These are phyloP conservation scores for Calycina herbarum DNA, from an alignment of 2,329 filamentous ascomycete species.

Conservation along the genomic window DNA sequence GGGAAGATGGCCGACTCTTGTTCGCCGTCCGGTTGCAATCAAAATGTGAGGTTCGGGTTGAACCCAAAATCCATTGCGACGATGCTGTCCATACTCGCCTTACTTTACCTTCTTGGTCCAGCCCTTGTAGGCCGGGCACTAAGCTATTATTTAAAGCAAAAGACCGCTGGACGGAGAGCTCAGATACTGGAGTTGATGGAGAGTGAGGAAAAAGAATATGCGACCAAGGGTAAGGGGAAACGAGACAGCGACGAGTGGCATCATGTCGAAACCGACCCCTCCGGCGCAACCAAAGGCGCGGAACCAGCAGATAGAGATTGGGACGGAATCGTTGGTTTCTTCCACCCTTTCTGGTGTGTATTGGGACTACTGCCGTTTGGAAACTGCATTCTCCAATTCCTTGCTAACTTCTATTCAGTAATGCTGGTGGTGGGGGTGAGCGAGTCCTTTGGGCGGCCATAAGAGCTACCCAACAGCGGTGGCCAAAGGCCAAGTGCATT, in stretches of 20 bases:
- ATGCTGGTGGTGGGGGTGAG: constrained; percentile 94
- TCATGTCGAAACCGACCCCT: constrained; percentile 59
- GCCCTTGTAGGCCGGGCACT: constrained; percentile 42
- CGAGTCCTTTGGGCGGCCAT: constrained; percentile 96
- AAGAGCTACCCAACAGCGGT: constrained; percentile 82
- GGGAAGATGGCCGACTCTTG: constrained; percentile 36
- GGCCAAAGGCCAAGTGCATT: constrained; percentile 84
- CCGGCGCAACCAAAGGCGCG: constrained; percentile 44
- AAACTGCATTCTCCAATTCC: not conserved
- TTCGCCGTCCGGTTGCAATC: constrained; percentile 32
- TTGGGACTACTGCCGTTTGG: not conserved
- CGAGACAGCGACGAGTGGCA: constrained; percentile 66
- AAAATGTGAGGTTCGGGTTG: constrained; percentile 37
- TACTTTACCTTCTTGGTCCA: constrained; percentile 34
- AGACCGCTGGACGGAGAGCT: constrained; percentile 61
- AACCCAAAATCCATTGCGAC: constrained; percentile 25
- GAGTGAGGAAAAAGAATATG: constrained; percentile 38
- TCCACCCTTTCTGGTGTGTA: constrained; percentile 89
- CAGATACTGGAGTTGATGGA: constrained; percentile 54
- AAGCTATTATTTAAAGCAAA: constrained; percentile 63
- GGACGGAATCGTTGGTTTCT: constrained; percentile 89
- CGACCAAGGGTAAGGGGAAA: constrained; percentile 30
- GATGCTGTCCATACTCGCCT: not conserved
- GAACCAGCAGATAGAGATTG: constrained; percentile 58
- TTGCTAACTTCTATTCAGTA: constrained; percentile 52